These are phyloP conservation scores for Adansonia digitata DNA, from an alignment of 345 rosid genomes.

Conservation along the genomic window DNA sequence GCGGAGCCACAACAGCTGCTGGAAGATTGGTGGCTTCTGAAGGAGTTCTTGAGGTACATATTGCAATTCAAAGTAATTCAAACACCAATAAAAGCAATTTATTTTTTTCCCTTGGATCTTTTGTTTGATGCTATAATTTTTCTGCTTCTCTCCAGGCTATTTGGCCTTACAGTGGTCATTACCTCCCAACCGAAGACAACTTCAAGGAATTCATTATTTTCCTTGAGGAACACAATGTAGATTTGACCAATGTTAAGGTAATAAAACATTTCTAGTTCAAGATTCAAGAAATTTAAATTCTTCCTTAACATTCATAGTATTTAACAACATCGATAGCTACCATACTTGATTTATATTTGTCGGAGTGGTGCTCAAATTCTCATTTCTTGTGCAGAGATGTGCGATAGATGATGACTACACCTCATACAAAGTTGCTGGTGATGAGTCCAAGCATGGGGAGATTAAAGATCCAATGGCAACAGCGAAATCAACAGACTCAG, in stretches of 20 bases:
- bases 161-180: conserved; percentile 72
- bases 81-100: too few species aligned
- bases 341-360: neutral
- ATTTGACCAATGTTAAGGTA: conserved; percentile 57
- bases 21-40: conserved; percentile 48
- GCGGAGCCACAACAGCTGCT: conserved; percentile 62
- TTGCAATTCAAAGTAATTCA: too few species aligned
- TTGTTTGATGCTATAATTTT: neutral
- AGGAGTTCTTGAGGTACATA: conserved; percentile 50
- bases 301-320: too few species aligned
- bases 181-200: conserved; percentile 58
- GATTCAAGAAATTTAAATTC: too few species aligned
- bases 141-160: conserved; percentile 31
- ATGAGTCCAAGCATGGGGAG: conserved; percentile 14
- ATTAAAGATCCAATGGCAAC: neutral
- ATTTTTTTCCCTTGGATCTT: neutral
- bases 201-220: conserved; percentile 46
- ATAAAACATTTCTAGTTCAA: neutral
- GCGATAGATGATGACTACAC: conserved; percentile 30
- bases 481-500: neutral
- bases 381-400: neutral
- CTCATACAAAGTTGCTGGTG: conserved; percentile 24
- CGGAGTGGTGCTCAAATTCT: neutral
- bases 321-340: too few species aligned
- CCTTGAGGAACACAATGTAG: conserved; percentile 49